Evolutionary conservation across 2,329 filamentous ascomycete genomes (phyloP), one percentile per base, ranked within the genome.

Genomic region (Colletotrichum noveboracense): DNA sequence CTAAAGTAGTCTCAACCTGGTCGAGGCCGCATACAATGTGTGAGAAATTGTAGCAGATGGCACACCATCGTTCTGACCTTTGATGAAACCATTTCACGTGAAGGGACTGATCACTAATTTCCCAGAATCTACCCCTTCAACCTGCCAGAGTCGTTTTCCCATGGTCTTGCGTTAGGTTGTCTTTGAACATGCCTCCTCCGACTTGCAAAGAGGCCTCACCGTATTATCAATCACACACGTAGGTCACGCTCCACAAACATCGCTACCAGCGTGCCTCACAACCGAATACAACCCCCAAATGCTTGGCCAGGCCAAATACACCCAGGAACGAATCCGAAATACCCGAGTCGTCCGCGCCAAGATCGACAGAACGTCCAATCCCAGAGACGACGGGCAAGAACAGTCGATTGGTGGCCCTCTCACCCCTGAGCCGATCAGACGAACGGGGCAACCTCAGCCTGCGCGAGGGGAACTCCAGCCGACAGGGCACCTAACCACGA

Each of bases 351-450:
- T 7, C 9, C 34, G 21, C 60, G 32, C 61, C 69, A 32, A 56
- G 61, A 7, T 18, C 18, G 43, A 58, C 32, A 66, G 14, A 28
- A 28, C 8, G 16, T 16, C 28, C 12, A 10, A 14, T 18, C 21
- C 16, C n/a, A 26, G 26, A n/a, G 13, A 21, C 16, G 21, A 64
- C 16, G 2, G 21, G 66, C 66, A 58, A 66, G 43, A 43, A 13
- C 58, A 56, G 21, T 21, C 48, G 21, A 66, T 9, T 26, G 18
- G 36, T 32, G 5, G 21, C 3, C 26, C 26, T 32, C 10, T 18
- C 2, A 43, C 21, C 30, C 69, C 18, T 18, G 43, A 6, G 61
- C 43, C 43, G 32, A 71, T 71, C 61, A 66, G 69, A 71, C 48
- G 69, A 66, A 58, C 61, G 30, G 61, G 60, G 32, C 13, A 14